Conservation (phyloP, 768 basidiomycete genomes). For the Boletus vermiculosoides region DNA sequence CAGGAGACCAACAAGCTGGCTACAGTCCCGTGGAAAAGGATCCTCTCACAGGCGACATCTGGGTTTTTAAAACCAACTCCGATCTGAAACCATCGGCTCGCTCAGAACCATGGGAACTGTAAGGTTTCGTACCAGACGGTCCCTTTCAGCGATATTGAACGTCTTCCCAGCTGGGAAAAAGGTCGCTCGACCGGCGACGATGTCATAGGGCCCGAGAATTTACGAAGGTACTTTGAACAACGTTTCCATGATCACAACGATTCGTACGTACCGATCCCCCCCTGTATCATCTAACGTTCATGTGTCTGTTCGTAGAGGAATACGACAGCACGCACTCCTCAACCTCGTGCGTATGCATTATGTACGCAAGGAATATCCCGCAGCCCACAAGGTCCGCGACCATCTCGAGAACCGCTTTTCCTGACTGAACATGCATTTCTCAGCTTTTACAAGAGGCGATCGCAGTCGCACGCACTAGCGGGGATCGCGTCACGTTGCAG, state of each 20-base stretch:
- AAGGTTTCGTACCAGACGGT: slow-evolving; percentile 20
- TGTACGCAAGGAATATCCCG: slow-evolving; percentile 60
- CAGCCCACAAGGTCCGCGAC: slow-evolving; percentile 59
- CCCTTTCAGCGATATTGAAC: background rate
- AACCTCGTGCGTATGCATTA: slow-evolving; percentile 80
- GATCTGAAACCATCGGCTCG: slow-evolving; percentile 70
- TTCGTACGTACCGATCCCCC: slow-evolving; percentile 52
- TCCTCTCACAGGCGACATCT: slow-evolving; percentile 46
- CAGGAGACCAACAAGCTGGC: slow-evolving; percentile 46
- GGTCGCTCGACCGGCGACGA: slow-evolving; percentile 66
- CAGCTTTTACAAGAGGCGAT: slow-evolving; percentile 79
- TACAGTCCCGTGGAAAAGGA: slow-evolving; percentile 54
- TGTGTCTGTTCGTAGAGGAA: slow-evolving; percentile 45
- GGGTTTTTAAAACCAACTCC: slow-evolving; percentile 58
- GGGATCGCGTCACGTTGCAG: slow-evolving; percentile 70
- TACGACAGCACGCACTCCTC: slow-evolving; percentile 78
- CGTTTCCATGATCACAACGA: slow-evolving; percentile 78
- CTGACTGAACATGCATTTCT: slow-evolving; percentile 1
- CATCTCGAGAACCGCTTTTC: background rate
- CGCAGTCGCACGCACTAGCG: slow-evolving; percentile 67
- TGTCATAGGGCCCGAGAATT: slow-evolving; percentile 62
- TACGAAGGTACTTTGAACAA: slow-evolving; percentile 82
- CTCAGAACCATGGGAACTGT: slow-evolving; percentile 60
- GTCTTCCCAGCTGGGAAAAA: slow-evolving; percentile 58
- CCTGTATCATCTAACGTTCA: background rate